phyloP scores from a whole-genome alignment of 129 eudicot species.

The Arctium minus region DNA sequence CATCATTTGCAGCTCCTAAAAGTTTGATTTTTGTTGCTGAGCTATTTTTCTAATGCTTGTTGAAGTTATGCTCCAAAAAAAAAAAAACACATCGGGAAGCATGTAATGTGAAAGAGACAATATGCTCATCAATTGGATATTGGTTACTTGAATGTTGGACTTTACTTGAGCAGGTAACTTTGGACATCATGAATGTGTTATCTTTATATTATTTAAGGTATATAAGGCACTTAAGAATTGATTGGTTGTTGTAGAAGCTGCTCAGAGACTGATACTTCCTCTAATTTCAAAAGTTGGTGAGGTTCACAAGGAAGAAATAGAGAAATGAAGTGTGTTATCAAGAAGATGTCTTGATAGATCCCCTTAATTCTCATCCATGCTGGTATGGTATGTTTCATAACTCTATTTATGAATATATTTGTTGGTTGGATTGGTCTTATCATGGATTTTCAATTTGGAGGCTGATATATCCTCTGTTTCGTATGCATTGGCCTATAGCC shows the following conservation, averaged over 20 bases:
- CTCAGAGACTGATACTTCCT: slow-evolving; percentile 91
- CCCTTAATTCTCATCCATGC: no score
- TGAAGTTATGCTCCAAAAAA: no score
- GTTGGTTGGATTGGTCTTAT: no score
- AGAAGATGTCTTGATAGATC: slow-evolving; percentile 87
- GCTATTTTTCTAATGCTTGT: not conserved
- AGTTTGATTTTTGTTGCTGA: not conserved
- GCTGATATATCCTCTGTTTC: no score
- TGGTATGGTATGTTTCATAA: no score
- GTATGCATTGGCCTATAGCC: no score
- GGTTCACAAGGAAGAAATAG: slow-evolving; percentile 92
- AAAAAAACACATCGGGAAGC: no score
- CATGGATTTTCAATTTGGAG: no score
- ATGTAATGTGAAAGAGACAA: no score
- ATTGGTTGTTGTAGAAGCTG: slow-evolving; percentile 96
- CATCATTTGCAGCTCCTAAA: not conserved
- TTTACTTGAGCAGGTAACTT: not conserved
- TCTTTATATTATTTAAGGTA: slow-evolving; percentile 39
- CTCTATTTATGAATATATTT: no score
- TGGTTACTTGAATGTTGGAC: no score
- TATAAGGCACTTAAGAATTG: slow-evolving; percentile 97
- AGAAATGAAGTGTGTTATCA: slow-evolving; percentile 87
- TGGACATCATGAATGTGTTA: not conserved
- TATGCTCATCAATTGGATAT: no score
- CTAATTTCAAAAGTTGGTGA: slow-evolving; percentile 92